phyloP scores from a whole-genome alignment of 2,329 filamentous ascomycete genomes.

The Alternaria rosae region DNA sequence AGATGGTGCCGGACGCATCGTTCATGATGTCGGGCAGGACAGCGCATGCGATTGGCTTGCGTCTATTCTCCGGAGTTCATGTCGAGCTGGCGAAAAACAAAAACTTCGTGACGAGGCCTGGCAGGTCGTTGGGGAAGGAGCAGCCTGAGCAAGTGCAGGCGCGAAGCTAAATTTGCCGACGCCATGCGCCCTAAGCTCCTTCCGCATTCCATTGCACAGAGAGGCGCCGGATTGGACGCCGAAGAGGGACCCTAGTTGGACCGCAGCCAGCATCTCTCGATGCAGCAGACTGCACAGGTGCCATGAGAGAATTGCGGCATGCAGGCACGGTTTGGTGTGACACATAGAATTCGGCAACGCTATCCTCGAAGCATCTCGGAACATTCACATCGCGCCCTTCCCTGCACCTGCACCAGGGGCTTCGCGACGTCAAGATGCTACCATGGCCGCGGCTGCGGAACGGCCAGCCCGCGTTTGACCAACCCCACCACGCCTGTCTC shows the following conservation, averaged over 20 bases:
- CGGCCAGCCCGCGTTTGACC: constrained; percentile 51
- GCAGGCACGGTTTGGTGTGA: constrained; percentile 36
- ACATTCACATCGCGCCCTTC: constrained; percentile 29
- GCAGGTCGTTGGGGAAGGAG: constrained; percentile 12
- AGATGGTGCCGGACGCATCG: background rate
- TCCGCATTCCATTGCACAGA: constrained; percentile 22
- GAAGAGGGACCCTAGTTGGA: constrained; percentile 1
- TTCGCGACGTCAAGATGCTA: constrained; percentile 50
- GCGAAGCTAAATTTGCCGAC: constrained; percentile 38
- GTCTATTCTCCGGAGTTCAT: constrained; percentile 2
- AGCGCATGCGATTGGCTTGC: constrained; percentile 5
- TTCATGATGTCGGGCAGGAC: background rate
- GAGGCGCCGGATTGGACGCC: constrained; percentile 30
- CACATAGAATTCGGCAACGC: constrained; percentile 33
- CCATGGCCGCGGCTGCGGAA: constrained; percentile 55
- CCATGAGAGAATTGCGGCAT: constrained; percentile 24
- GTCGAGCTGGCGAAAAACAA: background rate
- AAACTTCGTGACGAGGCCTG: background rate
- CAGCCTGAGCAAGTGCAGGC: constrained; percentile 26
- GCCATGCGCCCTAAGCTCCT: constrained; percentile 31
- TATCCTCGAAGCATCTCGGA: constrained; percentile 32
- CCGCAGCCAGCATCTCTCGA: constrained; percentile 15
- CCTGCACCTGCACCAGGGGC: constrained; percentile 40
- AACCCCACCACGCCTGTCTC: constrained; percentile 41
- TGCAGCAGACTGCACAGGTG: constrained; percentile 26